Conservation (phyloP, 2,329 filamentous ascomycete genomes). For the Hypoxylon sp. region DNA sequence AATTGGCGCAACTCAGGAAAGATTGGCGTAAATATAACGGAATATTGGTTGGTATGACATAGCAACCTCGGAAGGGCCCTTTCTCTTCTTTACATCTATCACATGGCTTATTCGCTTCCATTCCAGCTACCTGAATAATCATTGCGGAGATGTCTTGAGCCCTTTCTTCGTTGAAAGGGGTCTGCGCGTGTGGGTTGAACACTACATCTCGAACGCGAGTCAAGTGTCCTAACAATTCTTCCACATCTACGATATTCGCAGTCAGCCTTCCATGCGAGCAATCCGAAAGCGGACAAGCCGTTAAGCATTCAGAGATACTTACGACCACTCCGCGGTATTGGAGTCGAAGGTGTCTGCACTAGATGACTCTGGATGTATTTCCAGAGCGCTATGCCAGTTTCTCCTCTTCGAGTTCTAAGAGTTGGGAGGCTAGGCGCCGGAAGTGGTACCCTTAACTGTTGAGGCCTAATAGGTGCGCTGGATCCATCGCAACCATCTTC, state of each 20-base stretch:
- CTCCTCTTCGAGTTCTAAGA: not conserved
- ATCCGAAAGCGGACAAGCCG: not conserved
- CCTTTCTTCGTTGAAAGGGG: constrained; percentile 26
- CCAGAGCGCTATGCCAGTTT: constrained; percentile 28
- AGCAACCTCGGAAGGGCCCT: constrained; percentile 41
- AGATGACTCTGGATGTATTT: constrained; percentile 33
- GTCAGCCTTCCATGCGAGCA: not conserved
- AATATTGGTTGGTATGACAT: constrained; percentile 31
- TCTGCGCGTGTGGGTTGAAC: constrained; percentile 26
- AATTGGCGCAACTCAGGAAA: constrained; percentile 41
- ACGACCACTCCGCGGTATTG: constrained; percentile 28
- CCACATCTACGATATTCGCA: constrained; percentile 17
- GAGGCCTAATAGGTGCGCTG: not conserved
- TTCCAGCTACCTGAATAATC: constrained; percentile 40
- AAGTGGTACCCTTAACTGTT: not conserved
- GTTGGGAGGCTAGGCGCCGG: not conserved
- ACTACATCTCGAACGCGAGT: constrained; percentile 31
- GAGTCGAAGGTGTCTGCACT: constrained; percentile 26
- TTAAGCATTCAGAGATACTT: constrained; percentile 6
- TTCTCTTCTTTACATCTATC: constrained; percentile 28
- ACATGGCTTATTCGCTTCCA: constrained; percentile 23
- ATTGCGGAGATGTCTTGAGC: constrained; percentile 40
- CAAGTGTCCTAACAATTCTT: constrained; percentile 30
- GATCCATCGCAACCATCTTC: not conserved
- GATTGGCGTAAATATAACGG: constrained; percentile 26